Evolutionary conservation across 768 basidiomycete species (phyloP), one percentile per base, ranked within the genome.

Genomic region (Sporobolomyces phaffii): DNA sequence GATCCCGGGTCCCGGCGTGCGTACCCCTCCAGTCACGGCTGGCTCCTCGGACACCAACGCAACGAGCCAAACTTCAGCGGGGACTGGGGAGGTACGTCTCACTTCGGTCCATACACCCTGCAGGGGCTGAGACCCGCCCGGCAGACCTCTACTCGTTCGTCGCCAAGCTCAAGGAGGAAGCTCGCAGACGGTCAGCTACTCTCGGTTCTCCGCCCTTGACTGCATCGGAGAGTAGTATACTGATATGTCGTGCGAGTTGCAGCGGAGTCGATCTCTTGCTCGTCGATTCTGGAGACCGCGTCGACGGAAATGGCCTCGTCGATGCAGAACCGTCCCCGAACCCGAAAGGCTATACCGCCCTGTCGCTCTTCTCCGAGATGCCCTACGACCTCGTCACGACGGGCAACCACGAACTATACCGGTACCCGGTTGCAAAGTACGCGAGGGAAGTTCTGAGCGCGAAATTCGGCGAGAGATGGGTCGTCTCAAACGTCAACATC

Each of bases 61-160:
- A 22, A 79, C 4, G 89, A 91, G 72, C 87, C 88, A 0, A 86
- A 87, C 75, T 89, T 87, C 77, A 83, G 82, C 82, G 72, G 72
- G 1, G 72, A 72, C 36, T 83, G 61, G 59, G 81, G 70, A 11
- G 62, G 62, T 71, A 18, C 24, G 41, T 40, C 15, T 20, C 17
- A 6, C 26, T 51, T 26, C 34, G 9, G 3, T 13, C 17, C 50
- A 31, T 22, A n/a, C 38, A 29, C 20, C 58, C 15, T n/a, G 31
- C 5, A n/a, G n/a, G n/a, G n/a, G n/a, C n/a, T n/a, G n/a, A n/a
- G n/a, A n/a, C n/a, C n/a, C n/a, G n/a, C n/a, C n/a, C n/a, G n/a
- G 91, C 90, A n/a, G 89, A 90, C 71, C 87, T 92, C 75, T 82
- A 86, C 43, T 89, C 87, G n/a, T 96, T 93, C 70, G 86, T 90